These are phyloP conservation scores for Saururus chinensis DNA, from an alignment of 164 flowering plant species.

Conservation along the genomic window DNA sequence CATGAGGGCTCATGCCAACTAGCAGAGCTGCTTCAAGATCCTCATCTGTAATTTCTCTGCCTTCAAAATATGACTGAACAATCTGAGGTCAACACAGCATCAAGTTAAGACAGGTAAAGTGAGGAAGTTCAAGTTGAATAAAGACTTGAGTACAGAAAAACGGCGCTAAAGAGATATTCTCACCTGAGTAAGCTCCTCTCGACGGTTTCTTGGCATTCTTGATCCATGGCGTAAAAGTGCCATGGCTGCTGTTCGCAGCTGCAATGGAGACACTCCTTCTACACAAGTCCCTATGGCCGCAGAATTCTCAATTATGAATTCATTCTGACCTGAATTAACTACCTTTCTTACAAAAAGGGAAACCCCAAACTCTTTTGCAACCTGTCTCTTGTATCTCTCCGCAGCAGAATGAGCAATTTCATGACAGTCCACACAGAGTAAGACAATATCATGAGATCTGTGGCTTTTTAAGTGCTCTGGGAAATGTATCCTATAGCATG, in stretches of 20 bases:
- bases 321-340: constrained; percentile 29
- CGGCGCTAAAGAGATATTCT: background rate
- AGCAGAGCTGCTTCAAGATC: constrained; percentile 78
- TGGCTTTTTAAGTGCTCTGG: constrained; percentile 99
- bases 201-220: constrained; percentile 78
- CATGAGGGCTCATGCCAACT: constrained; percentile 94
- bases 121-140: background rate
- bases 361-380: constrained; percentile 72
- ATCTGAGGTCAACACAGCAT: constrained; percentile 21
- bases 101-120: background rate
- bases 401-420: constrained; percentile 97
- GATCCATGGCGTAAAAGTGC: constrained; percentile 89
- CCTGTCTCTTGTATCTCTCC: constrained; percentile 66
- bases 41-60: constrained; percentile 62
- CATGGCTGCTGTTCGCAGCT: constrained; percentile 90
- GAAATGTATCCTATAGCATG: constrained; percentile 96
- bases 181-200: constrained; percentile 75
- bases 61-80: constrained; percentile 73
- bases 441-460: constrained; percentile 97
- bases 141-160: background rate
- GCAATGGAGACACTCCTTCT: constrained; percentile 86
- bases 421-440: constrained; percentile 96
- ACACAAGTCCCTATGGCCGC: constrained; percentile 16
- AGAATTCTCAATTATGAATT: constrained; percentile 15
- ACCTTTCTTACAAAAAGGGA: constrained; percentile 76